These are phyloP conservation scores for Pisolithus orientalis DNA, from an alignment of 768 basidiomycete genomes.

Conservation along the genomic window DNA sequence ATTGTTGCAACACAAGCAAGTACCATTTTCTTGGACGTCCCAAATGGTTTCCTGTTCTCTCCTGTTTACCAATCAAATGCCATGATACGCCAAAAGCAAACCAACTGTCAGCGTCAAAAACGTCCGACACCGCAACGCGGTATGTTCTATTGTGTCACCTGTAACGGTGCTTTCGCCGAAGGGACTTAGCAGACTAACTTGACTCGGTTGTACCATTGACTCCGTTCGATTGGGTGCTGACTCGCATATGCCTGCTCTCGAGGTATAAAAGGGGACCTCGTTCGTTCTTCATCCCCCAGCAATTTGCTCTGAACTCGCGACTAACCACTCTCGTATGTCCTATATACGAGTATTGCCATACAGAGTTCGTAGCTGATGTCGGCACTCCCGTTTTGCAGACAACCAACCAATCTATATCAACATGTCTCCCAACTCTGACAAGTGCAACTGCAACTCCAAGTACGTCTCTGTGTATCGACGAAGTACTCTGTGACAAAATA, in stretches of 20 bases:
- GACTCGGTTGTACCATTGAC: not conserved
- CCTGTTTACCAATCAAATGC: too few species aligned
- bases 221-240: not conserved
- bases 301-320: not conserved
- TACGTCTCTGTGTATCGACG: not conserved
- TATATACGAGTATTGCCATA: not conserved
- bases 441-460: not conserved
- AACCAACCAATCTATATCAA: not conserved
- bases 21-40: too few species aligned
- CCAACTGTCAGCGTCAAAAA: too few species aligned
- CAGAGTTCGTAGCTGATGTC: not conserved
- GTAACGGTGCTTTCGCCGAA: too few species aligned
- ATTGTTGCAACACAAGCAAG: too few species aligned
- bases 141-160: too few species aligned
- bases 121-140: too few species aligned
- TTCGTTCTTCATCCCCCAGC: not conserved
- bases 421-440: not conserved
- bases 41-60: too few species aligned
- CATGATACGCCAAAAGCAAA: too few species aligned
- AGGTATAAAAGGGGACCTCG: not conserved
- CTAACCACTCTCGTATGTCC: not conserved
- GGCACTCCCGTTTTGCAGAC: not conserved
- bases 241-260: not conserved
- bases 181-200: too few species aligned
- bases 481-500: not conserved